Conservation (phyloP, 2,329 filamentous ascomycete species). For the Macrophomina pseudophaseolina region DNA sequence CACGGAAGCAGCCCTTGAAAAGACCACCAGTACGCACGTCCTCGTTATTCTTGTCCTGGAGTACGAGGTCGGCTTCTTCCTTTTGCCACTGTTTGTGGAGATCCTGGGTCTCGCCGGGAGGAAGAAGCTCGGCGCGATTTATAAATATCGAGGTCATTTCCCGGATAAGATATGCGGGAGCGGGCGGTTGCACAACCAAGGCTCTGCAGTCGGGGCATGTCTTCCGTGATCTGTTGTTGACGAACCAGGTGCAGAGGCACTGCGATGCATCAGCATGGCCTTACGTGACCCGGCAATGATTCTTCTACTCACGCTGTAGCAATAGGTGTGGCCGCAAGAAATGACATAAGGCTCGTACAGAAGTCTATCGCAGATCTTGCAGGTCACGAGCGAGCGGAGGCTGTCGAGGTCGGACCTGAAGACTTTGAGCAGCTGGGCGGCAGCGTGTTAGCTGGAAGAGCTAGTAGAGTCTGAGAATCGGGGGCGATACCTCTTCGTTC, state of each 20-base stretch:
- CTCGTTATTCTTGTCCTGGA: conserved; percentile 62
- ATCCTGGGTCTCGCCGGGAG: conserved; percentile 66
- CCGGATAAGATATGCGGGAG: conserved; percentile 69
- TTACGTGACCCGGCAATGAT: conserved; percentile 38
- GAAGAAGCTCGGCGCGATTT: conserved; percentile 63
- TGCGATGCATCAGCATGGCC: conserved; percentile 38
- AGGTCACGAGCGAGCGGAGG: conserved; percentile 66
- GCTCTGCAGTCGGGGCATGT: conserved; percentile 72
- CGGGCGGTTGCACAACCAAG: conserved; percentile 62
- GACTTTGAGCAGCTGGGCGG: conserved; percentile 44
- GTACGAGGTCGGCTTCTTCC: conserved; percentile 65
- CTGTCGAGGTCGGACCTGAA: conserved; percentile 61
- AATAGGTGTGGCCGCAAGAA: conserved; percentile 73
- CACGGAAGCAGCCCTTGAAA: conserved; percentile 66
- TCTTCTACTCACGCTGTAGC: conserved; percentile 62
- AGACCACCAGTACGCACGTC: conserved; percentile 60
- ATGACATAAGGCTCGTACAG: conserved; percentile 74
- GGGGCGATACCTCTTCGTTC: conserved; percentile 42
- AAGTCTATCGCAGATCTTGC: conserved; percentile 70
- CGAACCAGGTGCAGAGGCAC: conserved; percentile 64
- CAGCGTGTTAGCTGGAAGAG: conserved; percentile 32
- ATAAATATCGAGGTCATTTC: conserved; percentile 69
- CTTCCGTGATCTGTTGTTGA: conserved; percentile 60
- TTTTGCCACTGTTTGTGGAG: conserved; percentile 63
- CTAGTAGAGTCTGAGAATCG: not conserved